Conservation (phyloP, 2,329 filamentous ascomycete species). For the Delphinella strobiligena region DNA sequence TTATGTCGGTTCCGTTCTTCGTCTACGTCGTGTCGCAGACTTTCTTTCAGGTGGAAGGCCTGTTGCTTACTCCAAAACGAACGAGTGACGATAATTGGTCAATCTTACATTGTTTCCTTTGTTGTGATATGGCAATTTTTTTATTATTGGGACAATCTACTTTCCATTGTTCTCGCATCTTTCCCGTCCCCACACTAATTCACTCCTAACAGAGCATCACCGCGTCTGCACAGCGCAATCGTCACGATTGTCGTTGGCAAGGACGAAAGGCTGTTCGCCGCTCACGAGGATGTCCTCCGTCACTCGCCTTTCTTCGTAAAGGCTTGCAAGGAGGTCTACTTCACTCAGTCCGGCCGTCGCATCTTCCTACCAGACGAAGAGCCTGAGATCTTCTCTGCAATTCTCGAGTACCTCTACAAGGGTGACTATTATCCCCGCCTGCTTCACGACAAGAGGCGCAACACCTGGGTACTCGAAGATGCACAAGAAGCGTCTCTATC, state of each 20-base stretch:
- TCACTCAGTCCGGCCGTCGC: slow-evolving; percentile 59
- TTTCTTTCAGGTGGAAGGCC: no score
- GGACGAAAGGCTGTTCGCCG: slow-evolving; percentile 84
- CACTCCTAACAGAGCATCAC: slow-evolving; percentile 18
- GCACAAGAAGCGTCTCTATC: slow-evolving; percentile 42
- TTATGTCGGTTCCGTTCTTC: not conserved
- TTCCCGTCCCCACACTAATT: not conserved
- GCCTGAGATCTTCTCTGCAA: slow-evolving; percentile 82
- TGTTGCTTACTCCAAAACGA: no score
- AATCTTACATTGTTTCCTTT: no score
- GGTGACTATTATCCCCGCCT: slow-evolving; percentile 89
- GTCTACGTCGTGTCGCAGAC: no score
- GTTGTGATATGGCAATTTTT: not conserved
- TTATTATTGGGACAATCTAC: not conserved
- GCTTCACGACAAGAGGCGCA: slow-evolving; percentile 71
- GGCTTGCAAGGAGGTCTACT: slow-evolving; percentile 54
- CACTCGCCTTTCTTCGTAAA: slow-evolving; percentile 67
- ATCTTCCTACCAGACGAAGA: slow-evolving; percentile 68
- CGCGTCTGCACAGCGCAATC: slow-evolving; percentile 56
- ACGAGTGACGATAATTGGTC: no score
- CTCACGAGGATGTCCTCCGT: slow-evolving; percentile 82
- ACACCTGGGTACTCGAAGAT: slow-evolving; percentile 85
- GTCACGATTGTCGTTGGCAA: slow-evolving; percentile 74
- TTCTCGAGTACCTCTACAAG: slow-evolving; percentile 96
- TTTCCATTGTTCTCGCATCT: not conserved